phyloP scores from a whole-genome alignment of 106 monocot genomes.

The Narthecium ossifragum region DNA sequence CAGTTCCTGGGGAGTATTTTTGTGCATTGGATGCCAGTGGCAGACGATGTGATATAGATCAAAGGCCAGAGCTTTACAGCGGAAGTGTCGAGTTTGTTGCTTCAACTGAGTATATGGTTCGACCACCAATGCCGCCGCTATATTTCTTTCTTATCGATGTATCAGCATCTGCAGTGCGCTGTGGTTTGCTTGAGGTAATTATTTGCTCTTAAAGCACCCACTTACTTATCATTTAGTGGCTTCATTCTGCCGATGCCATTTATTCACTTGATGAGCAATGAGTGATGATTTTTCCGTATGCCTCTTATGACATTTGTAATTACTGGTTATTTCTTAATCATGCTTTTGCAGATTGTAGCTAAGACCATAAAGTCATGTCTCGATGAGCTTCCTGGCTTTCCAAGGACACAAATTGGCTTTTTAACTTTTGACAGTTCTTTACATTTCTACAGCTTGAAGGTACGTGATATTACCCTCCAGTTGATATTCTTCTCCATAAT shows the following conservation, averaged over 20 bases:
- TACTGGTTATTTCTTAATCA: neutral
- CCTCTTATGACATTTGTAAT: neutral
- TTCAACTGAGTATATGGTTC: constrained; percentile 95
- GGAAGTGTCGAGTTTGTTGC: constrained; percentile 97
- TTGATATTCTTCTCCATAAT: constrained; percentile 2
- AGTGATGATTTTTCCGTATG: neutral
- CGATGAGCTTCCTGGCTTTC: constrained; percentile 75
- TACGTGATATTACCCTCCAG: too few species aligned
- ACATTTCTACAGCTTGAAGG: constrained; percentile 97
- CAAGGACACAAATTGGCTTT: constrained; percentile 96
- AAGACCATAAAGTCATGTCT: constrained; percentile 93
- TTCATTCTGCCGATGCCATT: neutral
- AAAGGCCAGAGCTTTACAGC: constrained; percentile 83
- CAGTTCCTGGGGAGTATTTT: constrained; percentile 90
- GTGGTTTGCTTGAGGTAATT: constrained; percentile 84
- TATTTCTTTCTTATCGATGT: constrained; percentile 98
- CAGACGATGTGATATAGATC: constrained; percentile 67
- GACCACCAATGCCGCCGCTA: constrained; percentile 90
- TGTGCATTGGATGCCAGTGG: constrained; percentile 77
- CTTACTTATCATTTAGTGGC: too few species aligned
- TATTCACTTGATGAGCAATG: neutral
- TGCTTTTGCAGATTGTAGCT: constrained; percentile 55
- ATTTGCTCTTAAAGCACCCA: too few species aligned
- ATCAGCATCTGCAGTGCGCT: constrained; percentile 56
- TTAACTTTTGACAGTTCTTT: constrained; percentile 92